Percentiles rank a stretch among this genome's conserved stretches.
These are phyloP conservation scores for Phaeoacremonium minimum DNA, from an alignment of 2,329 filamentous ascomycete species.

Conservation along the genomic window DNA sequence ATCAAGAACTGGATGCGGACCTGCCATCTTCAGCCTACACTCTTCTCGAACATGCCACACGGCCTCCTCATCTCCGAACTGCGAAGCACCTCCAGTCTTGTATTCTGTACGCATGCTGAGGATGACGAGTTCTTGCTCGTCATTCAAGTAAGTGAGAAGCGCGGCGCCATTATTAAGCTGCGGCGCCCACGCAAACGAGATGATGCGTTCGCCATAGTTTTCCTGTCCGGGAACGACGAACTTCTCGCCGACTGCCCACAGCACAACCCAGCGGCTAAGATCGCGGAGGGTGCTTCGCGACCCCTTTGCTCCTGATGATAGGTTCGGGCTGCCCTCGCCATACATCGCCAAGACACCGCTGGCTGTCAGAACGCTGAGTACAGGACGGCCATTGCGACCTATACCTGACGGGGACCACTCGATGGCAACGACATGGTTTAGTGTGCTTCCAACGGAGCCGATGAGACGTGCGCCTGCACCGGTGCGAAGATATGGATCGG, in stretches of 20 bases:
- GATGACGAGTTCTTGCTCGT: conserved; percentile 44
- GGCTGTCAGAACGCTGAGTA: conserved; percentile 46
- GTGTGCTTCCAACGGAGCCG: conserved; percentile 41
- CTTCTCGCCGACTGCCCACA: conserved; percentile 52
- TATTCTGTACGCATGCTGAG: conserved; percentile 39
- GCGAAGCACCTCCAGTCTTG: conserved; percentile 16
- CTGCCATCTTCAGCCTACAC: conserved; percentile 40
- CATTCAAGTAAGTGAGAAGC: conserved; percentile 48
- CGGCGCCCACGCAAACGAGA: conserved; percentile 49
- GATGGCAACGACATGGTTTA: conserved; percentile 50
- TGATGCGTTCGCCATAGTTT: conserved; percentile 39
- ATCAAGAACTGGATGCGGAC: conserved; percentile 33
- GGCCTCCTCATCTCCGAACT: conserved; percentile 10
- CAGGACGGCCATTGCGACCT: conserved; percentile 48
- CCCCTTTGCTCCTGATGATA: conserved; percentile 14
- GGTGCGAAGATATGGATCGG: conserved; percentile 3
- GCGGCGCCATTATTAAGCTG: conserved; percentile 34
- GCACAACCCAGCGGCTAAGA: conserved; percentile 41
- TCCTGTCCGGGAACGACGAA: conserved; percentile 41
- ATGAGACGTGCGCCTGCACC: conserved; percentile 42
- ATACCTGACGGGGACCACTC: conserved; percentile 56
- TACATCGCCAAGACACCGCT: conserved; percentile 46
- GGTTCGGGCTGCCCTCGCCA: conserved; percentile 36
- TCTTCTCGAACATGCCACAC: conserved; percentile 49
- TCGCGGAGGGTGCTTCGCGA: conserved; percentile 30